These are phyloP conservation scores for Colletotrichum musae DNA, from an alignment of 2,329 filamentous ascomycete species.

Conservation along the genomic window DNA sequence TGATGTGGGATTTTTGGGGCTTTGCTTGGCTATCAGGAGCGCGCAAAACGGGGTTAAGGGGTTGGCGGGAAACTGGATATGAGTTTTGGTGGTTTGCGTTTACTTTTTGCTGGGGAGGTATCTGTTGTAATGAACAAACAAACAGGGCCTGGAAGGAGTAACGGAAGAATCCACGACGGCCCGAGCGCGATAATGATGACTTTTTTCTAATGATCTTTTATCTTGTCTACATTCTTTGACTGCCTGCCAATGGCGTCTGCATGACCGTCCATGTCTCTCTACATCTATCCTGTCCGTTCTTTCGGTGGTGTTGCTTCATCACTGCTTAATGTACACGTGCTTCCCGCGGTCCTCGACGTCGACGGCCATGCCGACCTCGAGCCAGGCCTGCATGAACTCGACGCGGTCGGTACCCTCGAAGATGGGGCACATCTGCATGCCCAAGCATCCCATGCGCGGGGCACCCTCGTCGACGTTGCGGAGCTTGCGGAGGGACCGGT, in stretches of 20 bases:
- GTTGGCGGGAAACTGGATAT: constrained; percentile 10
- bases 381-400: constrained; percentile 54
- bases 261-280: constrained; percentile 4
- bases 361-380: constrained; percentile 71
- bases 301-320: not conserved
- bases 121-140: constrained; percentile 6
- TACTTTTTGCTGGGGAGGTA: not conserved
- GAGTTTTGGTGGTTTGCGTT: no score
- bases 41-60: not conserved
- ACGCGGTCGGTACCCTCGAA: constrained; percentile 52
- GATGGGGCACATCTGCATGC: constrained; percentile 76
- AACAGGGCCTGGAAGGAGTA: constrained; percentile 17
- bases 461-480: constrained; percentile 74
- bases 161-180: constrained; percentile 5
- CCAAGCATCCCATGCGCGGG: constrained; percentile 69
- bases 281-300: not conserved
- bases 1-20: not conserved
- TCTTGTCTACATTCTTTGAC: not conserved
- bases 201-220: not conserved
- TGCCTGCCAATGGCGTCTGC: not conserved
- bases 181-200: constrained; percentile 11
- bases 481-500: constrained; percentile 69
- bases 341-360: constrained; percentile 62
- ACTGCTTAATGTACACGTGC: constrained; percentile 60
- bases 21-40: constrained; percentile 35